Evolutionary conservation across 768 basidiomycete genomes (phyloP).

Genomic region (Boletus vinaceobasis): DNA sequence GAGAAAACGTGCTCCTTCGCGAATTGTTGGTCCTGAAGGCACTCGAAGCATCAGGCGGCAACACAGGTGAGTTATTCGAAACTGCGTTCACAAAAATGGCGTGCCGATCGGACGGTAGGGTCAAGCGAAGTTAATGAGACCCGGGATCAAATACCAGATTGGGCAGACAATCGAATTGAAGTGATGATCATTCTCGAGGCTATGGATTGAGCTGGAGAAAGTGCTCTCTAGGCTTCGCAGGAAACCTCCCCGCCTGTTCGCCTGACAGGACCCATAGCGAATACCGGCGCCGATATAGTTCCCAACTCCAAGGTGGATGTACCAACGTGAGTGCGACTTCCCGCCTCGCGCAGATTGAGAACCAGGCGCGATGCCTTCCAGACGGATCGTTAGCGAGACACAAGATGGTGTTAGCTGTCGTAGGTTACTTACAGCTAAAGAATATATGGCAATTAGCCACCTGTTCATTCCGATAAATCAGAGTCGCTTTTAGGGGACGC

Average conservation of each 20-base stretch:
- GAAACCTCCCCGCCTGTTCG: neutral
- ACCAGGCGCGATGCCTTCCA: neutral
- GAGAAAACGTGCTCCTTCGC: slow-evolving; percentile 40
- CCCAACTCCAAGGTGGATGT: neutral
- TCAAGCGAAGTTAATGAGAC: slow-evolving; percentile 2
- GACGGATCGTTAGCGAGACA: neutral
- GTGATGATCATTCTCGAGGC: slow-evolving; percentile 54
- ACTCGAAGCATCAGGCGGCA: neutral
- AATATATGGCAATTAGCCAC: neutral
- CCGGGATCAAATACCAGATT: slow-evolving; percentile 34
- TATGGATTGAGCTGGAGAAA: slow-evolving; percentile 52
- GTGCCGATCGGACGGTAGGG: neutral
- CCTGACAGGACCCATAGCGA: neutral
- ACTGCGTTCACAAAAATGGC: neutral
- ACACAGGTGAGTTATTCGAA: slow-evolving; percentile 3
- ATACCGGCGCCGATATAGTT: neutral
- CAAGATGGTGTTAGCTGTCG: neutral
- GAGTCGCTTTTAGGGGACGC: no score
- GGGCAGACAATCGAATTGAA: slow-evolving; percentile 41
- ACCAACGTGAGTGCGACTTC: neutral
- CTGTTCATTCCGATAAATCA: neutral
- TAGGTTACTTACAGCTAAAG: neutral
- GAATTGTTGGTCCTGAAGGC: slow-evolving; percentile 41
- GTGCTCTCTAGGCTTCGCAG: neutral
- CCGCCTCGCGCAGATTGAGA: neutral